Evolutionary conservation across 129 eudicot species (phyloP), one percentile per base, ranked within the genome.

Genomic region (Artemisia argyi): DNA sequence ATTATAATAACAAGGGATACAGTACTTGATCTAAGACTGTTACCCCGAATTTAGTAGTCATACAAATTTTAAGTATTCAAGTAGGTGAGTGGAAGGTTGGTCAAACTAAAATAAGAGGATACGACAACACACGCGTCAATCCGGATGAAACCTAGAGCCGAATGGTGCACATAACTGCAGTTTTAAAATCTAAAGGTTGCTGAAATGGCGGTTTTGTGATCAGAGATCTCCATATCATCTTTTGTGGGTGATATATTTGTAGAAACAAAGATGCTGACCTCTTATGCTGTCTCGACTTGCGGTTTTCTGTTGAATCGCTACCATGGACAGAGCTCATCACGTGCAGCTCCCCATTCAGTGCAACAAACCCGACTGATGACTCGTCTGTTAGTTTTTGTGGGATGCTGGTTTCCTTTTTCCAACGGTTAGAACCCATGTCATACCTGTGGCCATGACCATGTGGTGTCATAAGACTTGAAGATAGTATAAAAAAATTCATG

Each of bases 241-340:
- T 88, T 71, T 79, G 79, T 46, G 97, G 98, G 79, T 90, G 49
- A 76, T 94, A 94, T 61, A 88, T 86, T 61, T 94, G 97, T 53
- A 90, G 35, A 30, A 81, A 69, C 77, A 90, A 56, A 8, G 88
- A 71, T 57, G 85, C 69, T 68, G 93, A 86, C 89, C 83, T 90
- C 76, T 81, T 87, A 16, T 77, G 82, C 30, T 77, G 88, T 65
- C 93, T 82, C 3, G 82, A 64, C 58, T 84, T 86, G 15, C 79
- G 72, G 52, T 64, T 55, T 57, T 83, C 90, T n/a, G 84, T 68
- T 55, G 84, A 65, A 47, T 87, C 87, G 16, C 66, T 50, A 26
- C 73, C 84, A 68, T 68, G 83, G 18, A 82, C 65, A 17, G 75
- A 81, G 48, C 77, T 72, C 54, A 94, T 73, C 52, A 94, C 65